These are phyloP conservation scores for Kwoniella bestiolae DNA, from an alignment of 768 basidiomycete species.

Conservation along the genomic window DNA sequence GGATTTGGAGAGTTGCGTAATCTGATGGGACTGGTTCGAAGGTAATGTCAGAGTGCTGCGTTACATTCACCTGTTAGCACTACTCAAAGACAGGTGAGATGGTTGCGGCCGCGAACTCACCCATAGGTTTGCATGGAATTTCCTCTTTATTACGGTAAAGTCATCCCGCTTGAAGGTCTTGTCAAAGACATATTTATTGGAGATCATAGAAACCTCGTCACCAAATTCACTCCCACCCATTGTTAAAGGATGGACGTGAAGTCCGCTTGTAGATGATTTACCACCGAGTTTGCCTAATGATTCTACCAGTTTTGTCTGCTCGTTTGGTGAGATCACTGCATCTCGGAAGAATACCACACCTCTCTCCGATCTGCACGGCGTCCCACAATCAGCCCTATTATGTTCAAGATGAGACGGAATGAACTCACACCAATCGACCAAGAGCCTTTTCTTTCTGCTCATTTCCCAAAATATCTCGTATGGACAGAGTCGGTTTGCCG, in stretches of 20 bases:
- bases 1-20: slow-evolving; percentile 62
- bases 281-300: slow-evolving; percentile 63
- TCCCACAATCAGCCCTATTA: neutral
- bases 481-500: slow-evolving; percentile 27
- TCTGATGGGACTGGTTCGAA: slow-evolving; percentile 69
- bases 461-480: slow-evolving; percentile 31
- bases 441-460: slow-evolving; percentile 35
- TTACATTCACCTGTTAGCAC: too few relatives aligned
- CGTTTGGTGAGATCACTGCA: slow-evolving; percentile 60
- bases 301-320: slow-evolving; percentile 64
- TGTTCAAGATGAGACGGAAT: neutral
- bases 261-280: slow-evolving; percentile 61
- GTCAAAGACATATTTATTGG: slow-evolving; percentile 54
- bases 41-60: slow-evolving; percentile 65
- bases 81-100: neutral
- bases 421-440: slow-evolving; percentile 42
- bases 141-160: slow-evolving; percentile 18
- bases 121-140: slow-evolving; percentile 50
- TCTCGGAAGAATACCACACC: slow-evolving; percentile 71
- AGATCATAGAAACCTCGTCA: slow-evolving; percentile 65
- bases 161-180: slow-evolving; percentile 28
- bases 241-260: slow-evolving; percentile 67
- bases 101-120: slow-evolving; percentile 26
- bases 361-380: slow-evolving; percentile 57
- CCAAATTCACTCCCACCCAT: slow-evolving; percentile 63